Base-by-base conservation (phyloP, 2,329 filamentous ascomycete genomes). In the Zymoseptoria tritici region DNA sequence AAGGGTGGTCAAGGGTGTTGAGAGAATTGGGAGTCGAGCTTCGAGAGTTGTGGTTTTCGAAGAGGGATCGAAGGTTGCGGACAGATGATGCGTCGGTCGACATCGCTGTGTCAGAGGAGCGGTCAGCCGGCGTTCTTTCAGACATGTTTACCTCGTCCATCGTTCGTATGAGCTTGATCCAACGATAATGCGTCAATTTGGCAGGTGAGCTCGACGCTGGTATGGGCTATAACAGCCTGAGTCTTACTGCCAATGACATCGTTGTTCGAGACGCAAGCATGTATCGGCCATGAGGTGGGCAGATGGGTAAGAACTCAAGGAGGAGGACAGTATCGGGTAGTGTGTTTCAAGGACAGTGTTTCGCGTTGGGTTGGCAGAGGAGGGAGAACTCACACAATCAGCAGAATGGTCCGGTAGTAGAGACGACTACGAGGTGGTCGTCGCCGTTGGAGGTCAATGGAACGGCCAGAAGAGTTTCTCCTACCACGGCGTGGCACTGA, bases 1-100 rank as follows among this genome's bases (percentile, higher is more conserved):
- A 46, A n/a, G 36, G 13, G 36, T 46, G 36, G 36, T 46, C 36
- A n/a, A n/a, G 13, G 36, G 36, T 46, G 36, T n/a, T 13, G 13
- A 46, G 36, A 16, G 36, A 49, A 60, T 56, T 57, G 29, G 59
- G 57, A 9, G 58, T 24, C 6, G 64, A 64, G 57, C 42, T 59
- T 49, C 64, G 68, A 59, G 73, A 67, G 58, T 73, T 70, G 64
- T 73, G 76, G 65, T 71, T 74, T 71, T 80, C 78, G 70, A 80
- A 80, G 72, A 80, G 76, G 59, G 78, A 78, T 68, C 78, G 73
- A 59, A 80, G 73, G 67, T 78, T 78, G 65, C 77, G 74, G 64
- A 80, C 78, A 24, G 22, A 24, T 24, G 22, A 24, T 24, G 22
- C 22, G 22, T 24, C 22, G 66, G 76, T 77, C 59, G 70, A 74